Base-by-base conservation (phyloP, 805 yeast species). In the Wickerhamiella spandovensis region DNA sequence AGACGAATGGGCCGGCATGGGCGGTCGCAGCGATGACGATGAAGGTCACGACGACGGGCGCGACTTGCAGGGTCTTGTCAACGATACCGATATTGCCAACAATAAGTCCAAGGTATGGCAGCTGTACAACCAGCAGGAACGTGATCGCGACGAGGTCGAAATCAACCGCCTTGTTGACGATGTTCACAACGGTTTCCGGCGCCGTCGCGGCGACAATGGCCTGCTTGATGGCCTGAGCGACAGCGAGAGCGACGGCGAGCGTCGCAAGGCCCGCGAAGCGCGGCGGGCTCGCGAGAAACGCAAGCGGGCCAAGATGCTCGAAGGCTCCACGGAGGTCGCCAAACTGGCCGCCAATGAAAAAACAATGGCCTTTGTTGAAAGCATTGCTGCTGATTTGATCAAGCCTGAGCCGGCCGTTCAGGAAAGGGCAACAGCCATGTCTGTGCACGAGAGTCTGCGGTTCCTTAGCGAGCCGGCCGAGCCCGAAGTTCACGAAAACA, bases 141-240 rank as follows among this genome's bases (percentile, higher is more conserved):
- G 49, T 24, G 30, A 6, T 6, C 54, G 51, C 3, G 62, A 58
- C 45, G 54, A 56, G 46, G 51, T 48, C 17, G 39, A 51, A 30
- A 53, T 58, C 18, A 46, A 49, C 38, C 48, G 47, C 25, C 37
- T 58, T 15, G 56, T 53, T 8, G 53, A 51, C 17, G 60, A 57
- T 37, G 59, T 58, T 23, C 51, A 56, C 20, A 59, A 58, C 41
- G 57, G 58, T 1, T 55, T 48, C 50, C 50, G 57, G 18, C 48
- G 57, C n/a, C 51, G 51, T 9, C 39, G 43, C 15, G 51, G 51
- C 17, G 54, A 46, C 8, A 43, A 45, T 18, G 48, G 48, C 13
- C 30, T 35, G 32, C 25, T 41, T 22, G 51, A 46, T 10, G 45
- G 43, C 24, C 23, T 42, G n/a, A 43, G 47, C 25, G 48, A 48